Base-by-base conservation (phyloP, 768 basidiomycete species). In the Lentinus tigrinus region DNA sequence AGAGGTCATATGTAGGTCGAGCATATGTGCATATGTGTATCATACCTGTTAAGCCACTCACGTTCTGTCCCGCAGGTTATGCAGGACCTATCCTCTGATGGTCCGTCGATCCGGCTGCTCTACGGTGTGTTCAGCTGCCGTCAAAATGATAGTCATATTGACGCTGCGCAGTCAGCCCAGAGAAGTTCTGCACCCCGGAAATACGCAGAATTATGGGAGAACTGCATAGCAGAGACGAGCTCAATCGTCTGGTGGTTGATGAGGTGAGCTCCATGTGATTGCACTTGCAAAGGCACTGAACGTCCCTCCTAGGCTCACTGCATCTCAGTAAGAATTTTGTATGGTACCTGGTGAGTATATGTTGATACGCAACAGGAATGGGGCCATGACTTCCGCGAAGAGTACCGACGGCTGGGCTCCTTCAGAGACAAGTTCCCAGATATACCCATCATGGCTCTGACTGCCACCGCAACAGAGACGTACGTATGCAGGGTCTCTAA, bases 361-460 rank as follows among this genome's bases (percentile, higher is more conserved):
- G 24, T 9, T 44, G 9, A 21, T n/a, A 21, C 47, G 13, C 49
- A n/a, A 8, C 61, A 91, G 87, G 91, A 92, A 77, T 93, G 90
- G 91, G 90, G 89, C 0, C 89, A 91, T 47, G 85, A 91, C 64
- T 92, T 92, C 67, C 83, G 92, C 24, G 77, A 70, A 31, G 87
- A 91, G 42, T 94, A 93, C 66, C 76, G 91, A 43, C 79, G 76
- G 24, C 77, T 95, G 23, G 92, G 91, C 4, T 69, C 74, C 38
- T 89, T 95, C 69, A 82, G 92, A 1, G 75, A 81, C 37, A 77
- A 75, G 27, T 93, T 86, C 65, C 79, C 80, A 1, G 75, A 79
- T 55, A 81, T 93, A 4, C 92, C 93, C 0, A 87, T 95, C 63
- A 94, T 93, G 89, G 92, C 92, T 3, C 72, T 94, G 38, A 94